Evolutionary conservation across 2,329 filamentous ascomycete genomes (phyloP), one percentile per base, ranked within the genome.

Genomic region (Fusarium buxicola): DNA sequence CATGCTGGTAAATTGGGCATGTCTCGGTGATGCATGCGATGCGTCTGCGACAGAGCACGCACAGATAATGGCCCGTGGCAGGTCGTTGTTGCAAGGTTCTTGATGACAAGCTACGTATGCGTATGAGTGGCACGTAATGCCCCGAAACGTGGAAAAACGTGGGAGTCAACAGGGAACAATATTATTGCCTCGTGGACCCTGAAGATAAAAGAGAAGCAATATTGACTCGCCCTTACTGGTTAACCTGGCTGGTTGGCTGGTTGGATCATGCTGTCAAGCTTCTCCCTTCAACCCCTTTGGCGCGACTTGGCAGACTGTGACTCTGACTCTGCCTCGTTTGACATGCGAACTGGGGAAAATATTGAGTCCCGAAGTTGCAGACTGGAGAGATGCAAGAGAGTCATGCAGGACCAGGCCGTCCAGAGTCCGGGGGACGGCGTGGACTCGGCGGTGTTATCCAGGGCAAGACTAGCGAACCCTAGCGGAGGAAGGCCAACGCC

Each of bases 381-480:
- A 47, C 15, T 32, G 59, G 30, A 44, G 12, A 35, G 59, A n/a
- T n/a, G n/a, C 30, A 46, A 35, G 62, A 65, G 62, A 65, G 62
- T 65, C 62, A 65, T 65, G 61, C 40, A 55, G 38, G 31, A 48
- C 57, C 62, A 49, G 52, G 16, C 35, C 45, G 15, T 56, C 35
- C 8, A 40, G 24, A 63, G 58, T 63, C 62, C 16, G 60, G 52
- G 65, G 58, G 55, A 57, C 55, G 40, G 55, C 39, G 45, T 53
- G 45, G 48, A 58, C 45, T 55, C 60, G 57, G 60, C 39, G 58
- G 55, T 60, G 54, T 55, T 54, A 44, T 64, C 62, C 68, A 67
- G 55, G 58, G 53, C 46, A 30, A 56, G 63, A 48, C 50, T 70
- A 70, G 63, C 40, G 51, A 62, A 61, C 60, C 53, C 51, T 70